Percentiles rank a stretch among this genome's conserved stretches.
Evolutionary conservation across 2,329 filamentous ascomycete genomes (phyloP).

Genomic region (Fusarium robinianum): DNA sequence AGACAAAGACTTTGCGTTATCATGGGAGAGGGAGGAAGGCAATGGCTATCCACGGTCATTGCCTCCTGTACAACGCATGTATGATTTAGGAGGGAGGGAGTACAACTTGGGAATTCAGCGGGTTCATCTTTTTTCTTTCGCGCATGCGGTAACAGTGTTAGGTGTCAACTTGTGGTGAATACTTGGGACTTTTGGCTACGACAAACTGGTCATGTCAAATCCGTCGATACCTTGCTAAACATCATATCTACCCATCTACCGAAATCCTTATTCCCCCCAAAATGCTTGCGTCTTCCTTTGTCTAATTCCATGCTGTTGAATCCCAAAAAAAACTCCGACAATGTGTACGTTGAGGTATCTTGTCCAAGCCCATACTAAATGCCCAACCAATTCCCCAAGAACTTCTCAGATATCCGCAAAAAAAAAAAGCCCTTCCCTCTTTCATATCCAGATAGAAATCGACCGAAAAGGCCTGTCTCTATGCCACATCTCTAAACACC

Average conservation of each 20-base stretch:
- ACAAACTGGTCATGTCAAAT: constrained; percentile 19
- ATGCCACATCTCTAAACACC: constrained; percentile 49
- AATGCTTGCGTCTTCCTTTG: constrained; percentile 16
- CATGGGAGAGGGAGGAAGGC: constrained; percentile 13
- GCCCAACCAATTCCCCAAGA: constrained; percentile 19
- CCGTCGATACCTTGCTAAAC: constrained; percentile 15
- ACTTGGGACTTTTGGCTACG: constrained; percentile 1
- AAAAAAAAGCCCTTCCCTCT: too few relatives aligned
- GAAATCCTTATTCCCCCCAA: constrained; percentile 2
- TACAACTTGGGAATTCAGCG: constrained; percentile 28
- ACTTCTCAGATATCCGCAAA: too few relatives aligned
- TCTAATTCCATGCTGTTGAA: constrained; percentile 40
- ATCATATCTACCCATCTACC: constrained; percentile 13
- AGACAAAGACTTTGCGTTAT: constrained; percentile 7
- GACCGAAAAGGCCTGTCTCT: not conserved
- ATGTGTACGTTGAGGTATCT: constrained; percentile 45
- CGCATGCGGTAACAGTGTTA: too few relatives aligned
- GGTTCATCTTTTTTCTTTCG: constrained; percentile 15
- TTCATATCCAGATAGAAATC: too few relatives aligned
- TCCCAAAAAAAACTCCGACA: constrained; percentile 36
- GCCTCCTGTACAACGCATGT: constrained; percentile 25
- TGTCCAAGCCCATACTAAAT: constrained; percentile 20
- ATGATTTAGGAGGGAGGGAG: constrained; percentile 23
- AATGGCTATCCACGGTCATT: constrained; percentile 11
- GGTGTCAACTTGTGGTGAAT: constrained; percentile 19